phyloP scores from a whole-genome alignment of 2,329 filamentous ascomycete genomes.

The Ceratocystiopsis brevicomis region DNA sequence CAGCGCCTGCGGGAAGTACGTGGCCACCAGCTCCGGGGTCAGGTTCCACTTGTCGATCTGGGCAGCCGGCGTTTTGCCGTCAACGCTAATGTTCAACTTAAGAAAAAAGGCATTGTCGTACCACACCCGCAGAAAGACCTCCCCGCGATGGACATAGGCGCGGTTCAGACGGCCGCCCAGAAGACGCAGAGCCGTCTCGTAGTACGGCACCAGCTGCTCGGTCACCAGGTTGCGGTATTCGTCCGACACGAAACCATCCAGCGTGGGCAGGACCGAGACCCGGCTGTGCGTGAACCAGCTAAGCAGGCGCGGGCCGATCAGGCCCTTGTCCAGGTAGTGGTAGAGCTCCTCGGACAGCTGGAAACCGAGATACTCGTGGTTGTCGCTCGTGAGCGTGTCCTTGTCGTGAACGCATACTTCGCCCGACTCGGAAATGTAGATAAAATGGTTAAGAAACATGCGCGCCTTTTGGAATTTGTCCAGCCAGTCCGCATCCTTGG shows the following conservation, averaged over 20 bases:
- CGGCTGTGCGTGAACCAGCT: constrained; percentile 69
- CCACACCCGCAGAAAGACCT: constrained; percentile 66
- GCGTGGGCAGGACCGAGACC: constrained; percentile 60
- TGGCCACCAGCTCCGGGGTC: constrained; percentile 34
- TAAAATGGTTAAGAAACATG: constrained; percentile 73
- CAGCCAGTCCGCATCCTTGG: constrained; percentile 55
- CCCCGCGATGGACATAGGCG: constrained; percentile 56
- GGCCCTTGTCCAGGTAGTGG: constrained; percentile 68
- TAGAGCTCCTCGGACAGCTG: constrained; percentile 79
- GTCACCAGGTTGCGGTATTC: constrained; percentile 69
- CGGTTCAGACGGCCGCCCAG: constrained; percentile 64
- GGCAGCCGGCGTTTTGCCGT: constrained; percentile 1
- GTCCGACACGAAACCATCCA: constrained; percentile 63
- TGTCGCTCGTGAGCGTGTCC: constrained; percentile 58
- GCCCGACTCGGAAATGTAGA: constrained; percentile 61
- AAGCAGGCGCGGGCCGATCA: constrained; percentile 61
- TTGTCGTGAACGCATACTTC: constrained; percentile 52
- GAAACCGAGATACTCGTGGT: constrained; percentile 79
- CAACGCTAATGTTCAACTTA: constrained; percentile 37
- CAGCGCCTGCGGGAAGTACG: constrained; percentile 25
- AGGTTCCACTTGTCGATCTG: constrained; percentile 51
- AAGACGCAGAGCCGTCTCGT: constrained; percentile 59
- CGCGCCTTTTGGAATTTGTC: constrained; percentile 75
- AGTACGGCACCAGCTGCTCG: constrained; percentile 51
- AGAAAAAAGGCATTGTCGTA: constrained; percentile 53